A percentile compares a stretch with the other conserved stretches of the same genome.
These are phyloP conservation scores for Hydnum rufescens DNA, from an alignment of 768 basidiomycete genomes.

Conservation along the genomic window DNA sequence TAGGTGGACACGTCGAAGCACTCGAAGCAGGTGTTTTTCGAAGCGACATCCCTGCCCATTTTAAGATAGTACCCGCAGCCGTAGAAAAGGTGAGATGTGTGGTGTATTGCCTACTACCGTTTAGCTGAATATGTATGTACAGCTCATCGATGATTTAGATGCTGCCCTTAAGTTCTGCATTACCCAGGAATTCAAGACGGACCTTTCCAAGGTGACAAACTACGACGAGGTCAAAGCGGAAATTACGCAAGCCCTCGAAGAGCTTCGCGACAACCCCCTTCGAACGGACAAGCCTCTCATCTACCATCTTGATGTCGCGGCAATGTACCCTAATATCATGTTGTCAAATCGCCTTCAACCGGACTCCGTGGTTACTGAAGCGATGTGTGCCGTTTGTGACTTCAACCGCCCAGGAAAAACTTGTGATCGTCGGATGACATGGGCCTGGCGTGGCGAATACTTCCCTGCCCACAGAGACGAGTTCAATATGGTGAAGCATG, in stretches of 20 bases:
- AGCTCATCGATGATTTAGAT: slow-evolving; percentile 91
- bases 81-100: slow-evolving; percentile 45
- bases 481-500: slow-evolving; percentile 96
- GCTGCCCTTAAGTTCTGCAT: slow-evolving; percentile 80
- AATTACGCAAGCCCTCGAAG: slow-evolving; percentile 59
- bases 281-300: slow-evolving; percentile 86
- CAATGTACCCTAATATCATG: slow-evolving; percentile 99
- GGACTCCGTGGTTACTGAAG: slow-evolving; percentile 92
- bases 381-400: slow-evolving; percentile 94
- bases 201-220: slow-evolving; percentile 73
- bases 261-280: slow-evolving; percentile 79
- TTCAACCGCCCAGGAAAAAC: slow-evolving; percentile 91
- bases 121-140: slow-evolving; percentile 1
- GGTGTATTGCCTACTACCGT: no score
- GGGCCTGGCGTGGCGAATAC: slow-evolving; percentile 98
- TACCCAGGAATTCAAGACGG: slow-evolving; percentile 59
- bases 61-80: slow-evolving; percentile 81
- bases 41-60: slow-evolving; percentile 85
- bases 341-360: slow-evolving; percentile 97
- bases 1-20: slow-evolving; percentile 97
- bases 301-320: slow-evolving; percentile 96
- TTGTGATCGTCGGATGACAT: slow-evolving; percentile 82
- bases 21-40: slow-evolving; percentile 96
- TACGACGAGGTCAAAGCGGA: slow-evolving; percentile 79
- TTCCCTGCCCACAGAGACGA: slow-evolving; percentile 96